Base-by-base conservation (phyloP, 441 rosid genomes). In the Cnidoscolus chayamansa region DNA sequence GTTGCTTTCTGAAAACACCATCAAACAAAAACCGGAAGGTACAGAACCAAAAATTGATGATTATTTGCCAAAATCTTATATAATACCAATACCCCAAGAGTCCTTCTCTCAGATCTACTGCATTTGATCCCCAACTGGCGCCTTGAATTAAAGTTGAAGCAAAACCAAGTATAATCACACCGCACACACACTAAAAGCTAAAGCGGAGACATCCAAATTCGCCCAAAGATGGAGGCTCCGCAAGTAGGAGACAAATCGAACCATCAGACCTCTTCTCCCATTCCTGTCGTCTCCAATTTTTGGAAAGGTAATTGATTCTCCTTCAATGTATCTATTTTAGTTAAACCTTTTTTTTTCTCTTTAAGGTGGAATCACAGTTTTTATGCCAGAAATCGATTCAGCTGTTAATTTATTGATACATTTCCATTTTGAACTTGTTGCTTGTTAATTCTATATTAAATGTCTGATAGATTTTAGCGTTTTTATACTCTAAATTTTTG, bases 231-330 rank as follows among this genome's bases (percentile, higher is more conserved):
- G 97, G 96, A 93, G 74, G 70, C 79, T 40, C 70, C 84, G 57
- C 89, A 53, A 76, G 95, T 87, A 76, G 98, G 91, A 79, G 93
- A 92, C 67, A 93, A 87, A 75, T 65, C 94, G 49, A 74, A n/a
- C 66, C 82, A 11, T 51, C 84, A 89, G 57, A 78, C 94, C 63
- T 75, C 97, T 60, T 92, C 97, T 81, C 97, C 98, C 40, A 73
- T 87, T 81, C 80, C 94, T 51, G 84, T 87, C 72, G 88, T 95
- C 78, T 81, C 97, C 76, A 87, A 81, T 84, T 96, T 91, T 86
- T 93, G 99, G 99, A 89, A 85, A 95, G 99, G 99, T 93, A 78
- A 68, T 57, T 15, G 7, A 40, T 40, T 40, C 45, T 40, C 45
- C 9, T 45, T 54, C 25, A 17, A 12, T 71, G 6, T 12, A 35